A percentile compares a stretch with the other conserved stretches of the same genome.
These are phyloP conservation scores for Knufia fluminis DNA, from an alignment of 2,329 filamentous ascomycete species.

Conservation along the genomic window DNA sequence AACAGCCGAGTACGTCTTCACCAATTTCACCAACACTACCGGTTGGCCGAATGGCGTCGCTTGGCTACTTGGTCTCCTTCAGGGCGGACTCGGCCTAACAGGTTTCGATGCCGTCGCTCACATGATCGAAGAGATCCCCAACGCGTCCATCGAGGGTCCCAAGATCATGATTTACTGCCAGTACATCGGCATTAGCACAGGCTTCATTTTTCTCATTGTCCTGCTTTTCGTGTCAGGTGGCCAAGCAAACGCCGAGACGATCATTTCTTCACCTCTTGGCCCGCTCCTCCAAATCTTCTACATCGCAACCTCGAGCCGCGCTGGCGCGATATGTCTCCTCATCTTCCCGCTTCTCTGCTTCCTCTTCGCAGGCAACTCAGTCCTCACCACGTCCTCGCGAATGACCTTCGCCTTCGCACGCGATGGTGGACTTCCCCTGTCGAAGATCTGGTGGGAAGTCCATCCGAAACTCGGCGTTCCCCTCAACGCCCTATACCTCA, in stretches of 20 bases:
- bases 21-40: slow-evolving; percentile 56
- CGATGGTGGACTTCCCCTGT: slow-evolving; percentile 55
- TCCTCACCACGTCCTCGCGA: slow-evolving; percentile 57
- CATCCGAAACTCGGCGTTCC: slow-evolving; percentile 41
- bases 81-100: slow-evolving; percentile 40
- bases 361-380: slow-evolving; percentile 49
- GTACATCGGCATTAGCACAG: slow-evolving; percentile 52
- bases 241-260: slow-evolving; percentile 37
- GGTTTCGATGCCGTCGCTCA: slow-evolving; percentile 35
- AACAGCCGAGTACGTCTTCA: slow-evolving; percentile 44
- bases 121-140: slow-evolving; percentile 44
- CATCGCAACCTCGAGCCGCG: slow-evolving; percentile 52
- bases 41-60: slow-evolving; percentile 60
- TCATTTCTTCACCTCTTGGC: slow-evolving; percentile 48
- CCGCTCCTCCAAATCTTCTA: slow-evolving; percentile 55
- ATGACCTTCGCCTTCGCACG: slow-evolving; percentile 60
- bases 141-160: slow-evolving; percentile 44
- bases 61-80: slow-evolving; percentile 37
- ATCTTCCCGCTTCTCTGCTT: slow-evolving; percentile 35
- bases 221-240: too few species aligned
- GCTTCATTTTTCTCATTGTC: slow-evolving; percentile 53
- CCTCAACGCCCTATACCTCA: slow-evolving; percentile 41
- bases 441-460: slow-evolving; percentile 49
- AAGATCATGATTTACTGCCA: slow-evolving; percentile 59
- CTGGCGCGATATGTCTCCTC: slow-evolving; percentile 54